Evolutionary conservation across 768 basidiomycete genomes (phyloP).

Genomic region (Trametes cubensis): DNA sequence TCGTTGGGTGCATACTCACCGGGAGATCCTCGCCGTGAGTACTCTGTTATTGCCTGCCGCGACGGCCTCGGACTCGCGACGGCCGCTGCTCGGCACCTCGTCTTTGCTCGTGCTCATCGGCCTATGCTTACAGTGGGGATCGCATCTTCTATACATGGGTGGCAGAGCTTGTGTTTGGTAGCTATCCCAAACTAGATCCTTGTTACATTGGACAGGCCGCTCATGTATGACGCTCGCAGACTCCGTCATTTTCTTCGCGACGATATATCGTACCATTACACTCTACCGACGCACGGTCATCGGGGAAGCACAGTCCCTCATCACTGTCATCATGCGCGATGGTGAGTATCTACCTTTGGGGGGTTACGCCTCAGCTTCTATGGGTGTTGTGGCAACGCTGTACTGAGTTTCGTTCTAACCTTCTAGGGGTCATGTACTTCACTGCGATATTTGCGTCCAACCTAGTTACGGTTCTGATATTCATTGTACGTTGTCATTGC

Average conservation of each 20-base stretch:
- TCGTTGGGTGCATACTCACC: slow-evolving; percentile 32
- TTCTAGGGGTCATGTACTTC: slow-evolving; percentile 32
- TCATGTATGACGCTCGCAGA: slow-evolving; percentile 15
- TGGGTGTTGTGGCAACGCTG: neutral
- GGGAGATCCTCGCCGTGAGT: slow-evolving; percentile 27
- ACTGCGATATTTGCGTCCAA: slow-evolving; percentile 30
- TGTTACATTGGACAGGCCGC: neutral
- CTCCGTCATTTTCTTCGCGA: slow-evolving; percentile 30
- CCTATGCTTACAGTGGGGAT: slow-evolving; percentile 17
- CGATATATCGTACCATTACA: slow-evolving; percentile 28
- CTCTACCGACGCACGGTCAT: slow-evolving; percentile 24
- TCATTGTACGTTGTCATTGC: slow-evolving; percentile 22
- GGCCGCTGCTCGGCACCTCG: neutral
- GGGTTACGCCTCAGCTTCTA: neutral
- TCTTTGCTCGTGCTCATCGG: neutral
- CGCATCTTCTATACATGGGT: slow-evolving; percentile 33
- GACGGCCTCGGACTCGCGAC: neutral
- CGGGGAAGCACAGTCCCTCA: slow-evolving; percentile 26
- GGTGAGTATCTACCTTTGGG: slow-evolving; percentile 16
- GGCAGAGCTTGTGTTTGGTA: slow-evolving; percentile 32
- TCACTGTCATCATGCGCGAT: slow-evolving; percentile 30
- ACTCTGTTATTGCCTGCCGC: neutral
- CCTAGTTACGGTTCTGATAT: slow-evolving; percentile 29
- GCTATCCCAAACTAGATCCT: neutral
- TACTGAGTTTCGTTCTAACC: neutral